Conservation (phyloP, 139 green algal genomes). For the Picocystis salinarum region DNA sequence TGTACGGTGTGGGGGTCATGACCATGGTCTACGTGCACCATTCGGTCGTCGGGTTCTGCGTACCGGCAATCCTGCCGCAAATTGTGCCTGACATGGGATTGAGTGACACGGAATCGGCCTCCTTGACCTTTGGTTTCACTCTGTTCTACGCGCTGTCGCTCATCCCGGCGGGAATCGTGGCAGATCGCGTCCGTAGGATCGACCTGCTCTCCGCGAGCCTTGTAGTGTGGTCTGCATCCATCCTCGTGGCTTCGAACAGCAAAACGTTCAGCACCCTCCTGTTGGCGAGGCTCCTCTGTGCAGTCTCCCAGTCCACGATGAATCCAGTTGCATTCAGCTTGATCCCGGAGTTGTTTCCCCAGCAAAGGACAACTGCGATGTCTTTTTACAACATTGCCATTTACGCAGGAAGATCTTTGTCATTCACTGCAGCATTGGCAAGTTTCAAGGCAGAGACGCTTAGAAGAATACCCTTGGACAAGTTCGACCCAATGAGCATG, state of each 20-base stretch:
- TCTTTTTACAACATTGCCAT: slow-evolving; percentile 72
- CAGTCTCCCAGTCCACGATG: slow-evolving; percentile 54
- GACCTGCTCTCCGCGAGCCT: slow-evolving; percentile 45
- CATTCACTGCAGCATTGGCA: slow-evolving; percentile 22
- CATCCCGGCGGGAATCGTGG: slow-evolving; percentile 56
- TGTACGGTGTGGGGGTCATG: slow-evolving; percentile 52
- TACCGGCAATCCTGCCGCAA: slow-evolving; percentile 60
- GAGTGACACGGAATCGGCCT: slow-evolving; percentile 33
- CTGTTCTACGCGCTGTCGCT: slow-evolving; percentile 63
- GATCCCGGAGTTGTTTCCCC: slow-evolving; percentile 74
- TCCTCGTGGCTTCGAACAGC: slow-evolving; percentile 30
- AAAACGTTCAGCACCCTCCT: slow-evolving; percentile 36
- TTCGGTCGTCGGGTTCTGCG: slow-evolving; percentile 43
- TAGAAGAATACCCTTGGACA: slow-evolving; percentile 23
- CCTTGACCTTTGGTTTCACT: slow-evolving; percentile 37
- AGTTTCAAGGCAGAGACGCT: neutral
- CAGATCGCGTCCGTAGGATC: slow-evolving; percentile 34
- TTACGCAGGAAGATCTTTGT: slow-evolving; percentile 61
- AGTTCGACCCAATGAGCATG: slow-evolving; percentile 50
- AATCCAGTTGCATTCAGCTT: slow-evolving; percentile 64
- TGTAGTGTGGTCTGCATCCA: slow-evolving; percentile 42
- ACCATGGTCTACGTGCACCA: slow-evolving; percentile 61
- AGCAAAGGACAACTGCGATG: slow-evolving; percentile 52
- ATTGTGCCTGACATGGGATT: slow-evolving; percentile 53
- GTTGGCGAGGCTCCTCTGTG: slow-evolving; percentile 44